Percentiles rank a stretch among this genome's conserved stretches.
Conservation (phyloP, 257 asterid genomes). For the Cynanchum wilfordii region DNA sequence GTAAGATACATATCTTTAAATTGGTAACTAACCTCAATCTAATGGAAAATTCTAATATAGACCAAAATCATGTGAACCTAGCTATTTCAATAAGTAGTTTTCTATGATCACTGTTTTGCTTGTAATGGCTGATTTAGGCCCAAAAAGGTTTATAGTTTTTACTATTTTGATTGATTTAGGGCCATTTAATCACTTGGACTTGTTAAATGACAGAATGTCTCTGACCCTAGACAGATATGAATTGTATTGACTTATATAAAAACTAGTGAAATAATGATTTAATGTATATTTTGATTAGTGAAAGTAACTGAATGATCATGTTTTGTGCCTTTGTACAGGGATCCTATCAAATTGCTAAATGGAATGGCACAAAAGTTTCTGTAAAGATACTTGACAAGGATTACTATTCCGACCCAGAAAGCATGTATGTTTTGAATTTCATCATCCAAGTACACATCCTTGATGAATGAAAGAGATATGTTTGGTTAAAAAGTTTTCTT, state of each 20-base stretch:
- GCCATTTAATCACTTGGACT: too few relatives aligned
- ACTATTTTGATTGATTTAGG: too few relatives aligned
- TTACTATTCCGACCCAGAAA: constrained; percentile 65
- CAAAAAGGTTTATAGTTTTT: too few relatives aligned
- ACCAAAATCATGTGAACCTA: not conserved
- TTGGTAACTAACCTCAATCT: not conserved
- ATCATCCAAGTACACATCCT: constrained; percentile 1
- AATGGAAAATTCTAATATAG: not conserved
- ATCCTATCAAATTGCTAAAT: constrained; percentile 94
- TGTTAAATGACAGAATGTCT: too few relatives aligned
- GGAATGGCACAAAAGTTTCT: constrained; percentile 97
- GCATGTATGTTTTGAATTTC: constrained; percentile 44
- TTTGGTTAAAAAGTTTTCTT: not conserved
- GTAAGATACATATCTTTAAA: too few relatives aligned
- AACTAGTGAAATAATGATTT: not conserved
- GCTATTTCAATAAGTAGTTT: not conserved
- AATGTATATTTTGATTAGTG: not conserved
- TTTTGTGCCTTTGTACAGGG: constrained; percentile 46
- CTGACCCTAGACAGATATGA: too few relatives aligned
- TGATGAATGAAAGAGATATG: not conserved
- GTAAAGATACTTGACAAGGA: constrained; percentile 96
- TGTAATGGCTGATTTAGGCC: not conserved
- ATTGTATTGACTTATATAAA: too few relatives aligned
- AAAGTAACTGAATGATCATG: not conserved
- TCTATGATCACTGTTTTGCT: not conserved